Base-by-base conservation (phyloP, 1,284 basidiomycete genomes). In the Cryptococcus sp. region DNA sequence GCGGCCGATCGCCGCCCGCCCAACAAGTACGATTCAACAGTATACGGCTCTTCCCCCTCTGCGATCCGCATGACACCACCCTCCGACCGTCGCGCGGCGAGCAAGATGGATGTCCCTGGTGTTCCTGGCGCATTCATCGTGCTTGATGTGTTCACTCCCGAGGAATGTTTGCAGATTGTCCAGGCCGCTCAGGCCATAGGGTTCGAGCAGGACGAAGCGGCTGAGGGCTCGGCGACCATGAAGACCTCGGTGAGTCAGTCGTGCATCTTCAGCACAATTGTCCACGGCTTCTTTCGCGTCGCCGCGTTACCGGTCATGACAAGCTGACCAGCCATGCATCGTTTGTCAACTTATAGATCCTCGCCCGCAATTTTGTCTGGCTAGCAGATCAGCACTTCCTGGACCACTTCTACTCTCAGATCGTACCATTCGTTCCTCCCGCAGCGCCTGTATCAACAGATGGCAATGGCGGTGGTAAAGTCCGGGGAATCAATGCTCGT, bases 281-380 rank as follows among this genome's bases (percentile, higher is more conserved):
- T 5, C 8, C 13, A 8, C 30, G 10, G 2, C 30, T 19, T 1
- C 15, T 17, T 13, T 39, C 48, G 3, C 11, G 48, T 23, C 16
- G 27, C 41, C 27, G 3, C 3, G 15, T 19, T 30, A 8, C 23
- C 3, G 50, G 22, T 27, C 13, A 46, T 8, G 22, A 30, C 22
- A 8, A 19, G 46, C 23, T 54, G 27, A 23, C 43, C 20, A 52
- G 27, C 38, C 3, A 19, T 50, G 48, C 7, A 22, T 23, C 22
- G n/a, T 17, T 38, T 51, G 50, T 15, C 3, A 25, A 16, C 15
- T 5, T 23, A 4, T 53, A 71, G 71, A 76, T 78, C 10, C 77
- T 83, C 3, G 82, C 82, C 0, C 81, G 82, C 64, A 84, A 84
- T 68, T 76, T 85, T 56, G 81, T 84, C 52, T 84, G 83, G 82